phyloP scores from a whole-genome alignment of 805 yeast species.

The Metschnikowia continentalis region DNA sequence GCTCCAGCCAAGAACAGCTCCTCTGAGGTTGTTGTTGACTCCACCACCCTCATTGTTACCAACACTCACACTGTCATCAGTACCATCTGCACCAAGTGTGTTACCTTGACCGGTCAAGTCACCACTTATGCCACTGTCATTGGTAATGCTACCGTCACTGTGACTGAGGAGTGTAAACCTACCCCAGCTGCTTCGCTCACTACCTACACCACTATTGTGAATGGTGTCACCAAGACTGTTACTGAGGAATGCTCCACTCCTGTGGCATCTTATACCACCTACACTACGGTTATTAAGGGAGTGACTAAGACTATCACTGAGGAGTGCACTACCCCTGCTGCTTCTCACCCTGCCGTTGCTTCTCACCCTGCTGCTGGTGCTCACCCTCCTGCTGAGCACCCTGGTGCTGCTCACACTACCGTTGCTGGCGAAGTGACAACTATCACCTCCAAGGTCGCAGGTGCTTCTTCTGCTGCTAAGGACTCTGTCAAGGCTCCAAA shows the following conservation, averaged over 20 bases:
- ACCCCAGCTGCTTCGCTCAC: slow-evolving; percentile 2
- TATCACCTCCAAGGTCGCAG: neutral
- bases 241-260: slow-evolving; percentile 3
- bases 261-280: slow-evolving; percentile 3
- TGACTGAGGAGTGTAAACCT: slow-evolving; percentile 10
- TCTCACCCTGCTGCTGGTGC: neutral
- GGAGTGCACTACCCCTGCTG: neutral
- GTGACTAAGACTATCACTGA: slow-evolving; percentile 3
- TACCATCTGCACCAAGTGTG: slow-evolving; percentile 13
- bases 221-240: slow-evolving; percentile 6
- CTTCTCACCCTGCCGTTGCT: neutral
- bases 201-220: slow-evolving; percentile 9
- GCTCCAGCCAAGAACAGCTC: neutral
- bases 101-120: slow-evolving; percentile 8
- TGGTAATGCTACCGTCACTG: slow-evolving; percentile 6
- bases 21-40: slow-evolving; percentile 5
- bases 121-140: slow-evolving; percentile 13
- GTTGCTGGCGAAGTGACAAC: neutral
- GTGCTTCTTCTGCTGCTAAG: too few relatives aligned
- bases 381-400: neutral
- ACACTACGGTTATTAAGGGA: slow-evolving; percentile 7
- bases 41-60: slow-evolving; percentile 7
- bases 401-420: slow-evolving; percentile 1
- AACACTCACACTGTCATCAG: slow-evolving; percentile 8
- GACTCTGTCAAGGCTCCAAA: neutral